phyloP scores from a whole-genome alignment of 768 basidiomycete species.

The Tubosaeta sp. region DNA sequence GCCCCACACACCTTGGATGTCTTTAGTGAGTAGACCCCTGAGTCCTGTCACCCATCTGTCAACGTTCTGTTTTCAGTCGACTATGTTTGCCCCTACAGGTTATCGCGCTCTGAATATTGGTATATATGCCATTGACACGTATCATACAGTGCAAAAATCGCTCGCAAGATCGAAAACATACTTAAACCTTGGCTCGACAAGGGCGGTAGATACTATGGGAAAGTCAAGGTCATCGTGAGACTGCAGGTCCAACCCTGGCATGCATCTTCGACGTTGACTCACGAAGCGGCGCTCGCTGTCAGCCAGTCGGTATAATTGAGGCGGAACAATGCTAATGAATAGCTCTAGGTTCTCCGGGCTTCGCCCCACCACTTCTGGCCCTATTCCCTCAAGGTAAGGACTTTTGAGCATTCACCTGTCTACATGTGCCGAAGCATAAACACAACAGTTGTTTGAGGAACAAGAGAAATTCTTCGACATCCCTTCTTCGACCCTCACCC shows the following conservation, averaged over 20 bases:
- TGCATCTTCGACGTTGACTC: slow-evolving; percentile 63
- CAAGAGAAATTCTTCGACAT: slow-evolving; percentile 82
- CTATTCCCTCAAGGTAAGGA: slow-evolving; percentile 61
- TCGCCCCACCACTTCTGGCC: slow-evolving; percentile 79
- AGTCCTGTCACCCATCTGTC: not conserved
- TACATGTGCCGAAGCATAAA: not conserved
- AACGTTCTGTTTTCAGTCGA: slow-evolving; percentile 50
- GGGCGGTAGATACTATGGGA: slow-evolving; percentile 63
- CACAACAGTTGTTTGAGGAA: slow-evolving; percentile 63
- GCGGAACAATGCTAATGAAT: not conserved
- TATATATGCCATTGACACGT: not conserved
- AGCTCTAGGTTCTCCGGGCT: slow-evolving; percentile 55
- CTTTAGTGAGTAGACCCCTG: slow-evolving; percentile 48
- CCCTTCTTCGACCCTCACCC: slow-evolving; percentile 61
- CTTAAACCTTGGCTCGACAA: slow-evolving; percentile 55
- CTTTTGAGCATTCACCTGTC: not conserved
- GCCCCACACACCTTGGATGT: slow-evolving; percentile 79
- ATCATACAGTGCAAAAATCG: slow-evolving; percentile 51
- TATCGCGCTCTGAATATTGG: not conserved
- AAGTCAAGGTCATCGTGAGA: slow-evolving; percentile 69
- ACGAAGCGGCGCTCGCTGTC: slow-evolving; percentile 82
- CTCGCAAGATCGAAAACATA: slow-evolving; percentile 53
- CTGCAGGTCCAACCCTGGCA: slow-evolving; percentile 82
- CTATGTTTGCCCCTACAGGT: slow-evolving; percentile 86
- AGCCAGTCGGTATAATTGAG: slow-evolving; percentile 11